Conservation (phyloP, 164 flowering plant species). For the Tetracentron sinense region DNA sequence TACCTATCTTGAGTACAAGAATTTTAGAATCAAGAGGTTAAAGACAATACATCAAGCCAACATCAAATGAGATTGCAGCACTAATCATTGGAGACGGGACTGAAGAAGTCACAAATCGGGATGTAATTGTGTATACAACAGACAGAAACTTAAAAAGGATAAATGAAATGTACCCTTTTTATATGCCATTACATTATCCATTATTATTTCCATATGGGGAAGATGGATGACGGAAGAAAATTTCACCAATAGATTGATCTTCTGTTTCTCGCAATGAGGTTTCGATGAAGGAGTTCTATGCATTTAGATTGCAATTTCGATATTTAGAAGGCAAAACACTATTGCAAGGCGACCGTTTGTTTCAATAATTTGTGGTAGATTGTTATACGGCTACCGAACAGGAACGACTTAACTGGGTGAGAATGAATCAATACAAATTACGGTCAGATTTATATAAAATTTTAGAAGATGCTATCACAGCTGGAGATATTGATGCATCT, state of each 20-base stretch:
- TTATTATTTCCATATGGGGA: slow-evolving; percentile 5
- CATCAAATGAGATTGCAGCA: neutral
- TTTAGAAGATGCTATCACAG: neutral
- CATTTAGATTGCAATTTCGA: neutral
- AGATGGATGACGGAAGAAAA: neutral
- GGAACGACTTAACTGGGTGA: neutral
- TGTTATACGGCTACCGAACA: slow-evolving; percentile 2
- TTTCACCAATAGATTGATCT: neutral
- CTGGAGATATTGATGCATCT: slow-evolving; percentile 4
- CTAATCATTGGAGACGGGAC: neutral
- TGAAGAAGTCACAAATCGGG: neutral
- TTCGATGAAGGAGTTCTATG: slow-evolving; percentile 1
- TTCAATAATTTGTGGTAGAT: slow-evolving; percentile 12
- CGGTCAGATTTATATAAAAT: neutral
- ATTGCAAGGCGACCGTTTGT: neutral
- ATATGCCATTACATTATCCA: slow-evolving; percentile 10
- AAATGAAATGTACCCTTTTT: neutral
- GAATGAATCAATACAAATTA: neutral
- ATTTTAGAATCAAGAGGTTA: neutral
- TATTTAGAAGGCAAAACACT: neutral
- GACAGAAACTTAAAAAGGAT: neutral
- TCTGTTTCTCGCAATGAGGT: neutral
- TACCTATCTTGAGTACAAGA: neutral
- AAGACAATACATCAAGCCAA: neutral
- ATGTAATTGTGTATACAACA: neutral